A percentile compares a stretch with the other conserved stretches of the same genome.
These are phyloP conservation scores for Pyrenochaeta sp. DNA, from an alignment of 2,329 filamentous ascomycete genomes.

Conservation along the genomic window DNA sequence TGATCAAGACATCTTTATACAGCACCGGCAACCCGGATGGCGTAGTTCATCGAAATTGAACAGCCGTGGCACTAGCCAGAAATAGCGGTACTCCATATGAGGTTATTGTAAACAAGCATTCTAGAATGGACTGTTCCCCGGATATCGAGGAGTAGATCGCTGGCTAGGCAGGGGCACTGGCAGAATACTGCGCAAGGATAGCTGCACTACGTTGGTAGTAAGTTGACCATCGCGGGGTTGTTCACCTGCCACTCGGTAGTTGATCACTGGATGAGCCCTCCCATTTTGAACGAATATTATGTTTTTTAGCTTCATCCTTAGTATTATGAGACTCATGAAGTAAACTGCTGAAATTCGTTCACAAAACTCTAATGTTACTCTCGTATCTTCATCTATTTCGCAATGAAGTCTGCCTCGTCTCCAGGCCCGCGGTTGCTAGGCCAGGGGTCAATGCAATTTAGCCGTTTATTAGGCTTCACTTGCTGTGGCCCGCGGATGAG, in stretches of 20 bases:
- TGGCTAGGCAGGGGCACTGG: constrained; percentile 36
- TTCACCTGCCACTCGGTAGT: background rate
- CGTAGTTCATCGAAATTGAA: constrained; percentile 18
- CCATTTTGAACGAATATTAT: background rate
- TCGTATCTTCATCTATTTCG: background rate
- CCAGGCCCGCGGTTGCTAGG: constrained; percentile 4
- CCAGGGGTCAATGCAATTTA: constrained; percentile 29
- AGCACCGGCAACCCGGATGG: constrained; percentile 38
- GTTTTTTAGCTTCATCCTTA: background rate
- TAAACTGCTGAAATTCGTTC: background rate
- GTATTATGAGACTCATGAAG: background rate
- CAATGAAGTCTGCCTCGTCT: constrained; percentile 4
- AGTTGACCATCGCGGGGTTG: background rate
- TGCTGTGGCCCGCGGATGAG: constrained; percentile 6
- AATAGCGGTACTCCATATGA: constrained; percentile 25
- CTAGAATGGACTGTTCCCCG: constrained; percentile 27
- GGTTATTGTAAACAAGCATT: constrained; percentile 39
- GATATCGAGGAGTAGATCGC: constrained; percentile 34
- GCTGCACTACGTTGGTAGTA: constrained; percentile 2
- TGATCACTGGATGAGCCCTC: background rate
- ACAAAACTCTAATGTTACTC: background rate
- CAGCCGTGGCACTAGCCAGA: constrained; percentile 24
- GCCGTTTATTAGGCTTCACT: constrained; percentile 46
- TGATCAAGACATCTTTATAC: constrained; percentile 24
- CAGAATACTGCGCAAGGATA: constrained; percentile 18